A percentile compares a stretch with the other conserved stretches of the same genome.
Conservation (phyloP, 2,329 filamentous ascomycete genomes). For the Pseudocercospora pini-densiflorae region DNA sequence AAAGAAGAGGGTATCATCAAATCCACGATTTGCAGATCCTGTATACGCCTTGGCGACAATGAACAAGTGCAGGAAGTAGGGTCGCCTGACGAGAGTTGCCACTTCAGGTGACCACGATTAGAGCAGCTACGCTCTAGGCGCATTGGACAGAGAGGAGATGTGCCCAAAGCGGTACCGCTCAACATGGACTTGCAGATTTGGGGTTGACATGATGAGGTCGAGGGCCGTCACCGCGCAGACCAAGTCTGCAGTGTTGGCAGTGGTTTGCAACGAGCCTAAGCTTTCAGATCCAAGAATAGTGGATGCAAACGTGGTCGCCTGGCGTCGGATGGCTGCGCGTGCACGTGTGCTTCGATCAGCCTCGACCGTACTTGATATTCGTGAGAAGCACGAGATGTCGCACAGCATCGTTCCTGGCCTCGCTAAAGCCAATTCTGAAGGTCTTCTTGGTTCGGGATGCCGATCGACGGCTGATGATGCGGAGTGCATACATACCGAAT, state of each 20-base stretch:
- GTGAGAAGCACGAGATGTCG: slow-evolving; percentile 8
- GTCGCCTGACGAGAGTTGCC: background rate
- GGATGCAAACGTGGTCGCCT: background rate
- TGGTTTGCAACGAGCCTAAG: background rate
- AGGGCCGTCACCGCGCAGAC: background rate
- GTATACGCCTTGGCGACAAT: slow-evolving; percentile 6
- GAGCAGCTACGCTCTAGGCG: background rate
- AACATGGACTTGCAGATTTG: background rate
- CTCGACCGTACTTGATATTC: background rate
- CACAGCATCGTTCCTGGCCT: slow-evolving; percentile 2
- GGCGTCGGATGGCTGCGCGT: slow-evolving; percentile 3
- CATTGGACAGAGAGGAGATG: background rate
- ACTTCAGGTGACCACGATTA: background rate
- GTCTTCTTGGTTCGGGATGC: slow-evolving; percentile 2
- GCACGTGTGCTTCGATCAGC: slow-evolving; percentile 4
- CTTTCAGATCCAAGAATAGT: slow-evolving; percentile 9
- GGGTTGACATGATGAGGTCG: background rate
- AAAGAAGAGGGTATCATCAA: background rate
- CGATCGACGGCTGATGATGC: slow-evolving; percentile 13
- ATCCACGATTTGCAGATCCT: background rate
- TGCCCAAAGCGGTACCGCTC: background rate
- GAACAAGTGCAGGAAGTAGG: background rate
- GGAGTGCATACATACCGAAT: slow-evolving; percentile 11
- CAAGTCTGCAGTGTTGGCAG: background rate
- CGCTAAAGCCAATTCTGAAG: background rate